Conservation (phyloP, 345 rosid species). For the Rhizophora mangle region DNA sequence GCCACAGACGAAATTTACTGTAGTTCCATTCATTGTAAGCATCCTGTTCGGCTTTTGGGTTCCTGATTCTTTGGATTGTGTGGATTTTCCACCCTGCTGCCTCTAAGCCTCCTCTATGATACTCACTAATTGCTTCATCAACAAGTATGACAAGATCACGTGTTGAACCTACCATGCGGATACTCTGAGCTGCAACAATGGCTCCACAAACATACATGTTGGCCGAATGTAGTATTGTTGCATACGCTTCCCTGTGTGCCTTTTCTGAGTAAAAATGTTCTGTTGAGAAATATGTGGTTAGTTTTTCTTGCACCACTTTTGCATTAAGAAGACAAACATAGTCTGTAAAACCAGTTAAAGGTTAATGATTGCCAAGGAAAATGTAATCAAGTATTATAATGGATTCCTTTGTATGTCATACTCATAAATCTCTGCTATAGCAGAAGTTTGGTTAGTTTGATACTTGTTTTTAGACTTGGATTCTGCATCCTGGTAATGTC, state of each 20-base stretch:
- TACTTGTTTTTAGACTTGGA: not conserved
- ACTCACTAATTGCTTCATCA: constrained; percentile 63
- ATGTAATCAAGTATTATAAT: not conserved
- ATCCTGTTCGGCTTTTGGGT: constrained; percentile 69
- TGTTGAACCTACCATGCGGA: constrained; percentile 85
- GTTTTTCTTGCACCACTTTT: not conserved
- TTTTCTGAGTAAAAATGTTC: constrained; percentile 63
- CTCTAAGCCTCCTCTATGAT: constrained; percentile 66
- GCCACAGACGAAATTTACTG: constrained; percentile 95
- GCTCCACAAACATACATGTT: constrained; percentile 83
- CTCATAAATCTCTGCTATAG: not conserved
- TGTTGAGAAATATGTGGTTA: constrained; percentile 24
- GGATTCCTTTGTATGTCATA: not conserved
- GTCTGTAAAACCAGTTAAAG: not conserved
- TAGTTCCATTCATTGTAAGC: constrained; percentile 93
- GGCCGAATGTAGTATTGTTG: constrained; percentile 86
- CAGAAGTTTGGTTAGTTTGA: not conserved
- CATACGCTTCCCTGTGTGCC: constrained; percentile 70
- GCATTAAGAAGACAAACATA: not conserved
- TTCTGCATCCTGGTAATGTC: not conserved
- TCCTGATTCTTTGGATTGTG: constrained; percentile 72
- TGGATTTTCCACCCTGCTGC: constrained; percentile 88
- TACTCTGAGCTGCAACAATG: constrained; percentile 79
- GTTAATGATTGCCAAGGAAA: constrained; percentile 1
- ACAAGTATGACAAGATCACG: constrained; percentile 85